Evolutionary conservation across 345 rosid genomes (phyloP), one percentile per base, ranked within the genome.

Genomic region (Eutrema heterophyllum): DNA sequence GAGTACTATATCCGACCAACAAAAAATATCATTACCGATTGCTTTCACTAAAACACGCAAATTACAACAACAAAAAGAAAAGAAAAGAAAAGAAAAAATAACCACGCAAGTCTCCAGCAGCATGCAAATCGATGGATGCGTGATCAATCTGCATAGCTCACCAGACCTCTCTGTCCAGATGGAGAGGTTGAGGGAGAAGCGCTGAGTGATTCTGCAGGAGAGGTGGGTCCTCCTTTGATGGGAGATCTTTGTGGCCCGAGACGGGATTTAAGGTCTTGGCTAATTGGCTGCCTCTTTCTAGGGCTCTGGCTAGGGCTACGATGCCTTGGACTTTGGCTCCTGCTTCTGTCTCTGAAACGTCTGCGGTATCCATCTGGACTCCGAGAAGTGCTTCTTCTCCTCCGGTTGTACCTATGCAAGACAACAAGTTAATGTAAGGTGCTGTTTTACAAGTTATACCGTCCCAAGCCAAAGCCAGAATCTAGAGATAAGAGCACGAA

Each of bases 71-170:
- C 60, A 58, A 68, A 43, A 68, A 9, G 0, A 30, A 30, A 5
- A 30, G n/a, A n/a, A n/a, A n/a, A n/a, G n/a, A n/a, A n/a, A n/a
- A n/a, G n/a, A n/a, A n/a, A n/a, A n/a, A n/a, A n/a, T n/a, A 30
- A 0, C 5, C 79, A 33, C 27, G 18, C 4, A 64, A 54, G 21
- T 66, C 72, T 18, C 33, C 48, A 59, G 15, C 9, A 36, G 21
- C 76, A 61, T n/a, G 21, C 35, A 21, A 21, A 50, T 16, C 5
- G 30, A 56, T 11, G 24, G 58, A 58, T 14, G 54, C 63, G 36
- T 54, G 81, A 78, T 88, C 86, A 79, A 64, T 94, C 98, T 40
- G 86, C 92, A 73, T 91, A 91, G 51, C 92, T 87, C 65, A 95
- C 99, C 80, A 95, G 71, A 32, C 97, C 90, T 71, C 83, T 80